These are phyloP conservation scores for Climacium dendroides DNA, from an alignment of 225 moss, liverwort and hornwort genomes.

Conservation along the genomic window DNA sequence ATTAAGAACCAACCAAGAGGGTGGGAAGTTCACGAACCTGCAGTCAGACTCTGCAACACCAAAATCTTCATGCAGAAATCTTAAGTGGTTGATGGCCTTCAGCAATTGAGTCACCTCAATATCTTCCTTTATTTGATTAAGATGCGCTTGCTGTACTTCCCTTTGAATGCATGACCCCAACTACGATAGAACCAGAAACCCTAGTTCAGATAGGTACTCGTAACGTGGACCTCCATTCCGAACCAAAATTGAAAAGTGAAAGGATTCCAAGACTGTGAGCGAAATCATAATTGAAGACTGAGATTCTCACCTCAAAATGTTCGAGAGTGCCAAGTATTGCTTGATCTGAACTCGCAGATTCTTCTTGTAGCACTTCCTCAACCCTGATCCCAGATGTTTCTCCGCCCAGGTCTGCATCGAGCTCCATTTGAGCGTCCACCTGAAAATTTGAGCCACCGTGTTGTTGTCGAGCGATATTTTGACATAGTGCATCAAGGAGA, in stretches of 20 bases:
- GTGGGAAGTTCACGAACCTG: slow-evolving; percentile 34
- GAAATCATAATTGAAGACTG: background rate
- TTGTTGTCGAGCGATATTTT: slow-evolving; percentile 73
- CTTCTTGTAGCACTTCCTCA: slow-evolving; percentile 21
- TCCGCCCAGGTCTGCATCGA: background rate
- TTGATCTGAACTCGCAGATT: background rate
- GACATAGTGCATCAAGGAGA: slow-evolving; percentile 62
- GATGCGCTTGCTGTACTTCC: slow-evolving; percentile 75
- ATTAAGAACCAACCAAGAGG: background rate
- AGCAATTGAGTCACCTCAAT: slow-evolving; percentile 38
- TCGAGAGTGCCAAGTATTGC: slow-evolving; percentile 5
- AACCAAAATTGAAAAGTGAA: background rate
- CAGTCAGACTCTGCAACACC: slow-evolving; percentile 53
- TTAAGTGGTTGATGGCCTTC: slow-evolving; percentile 67
- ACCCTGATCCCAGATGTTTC: background rate
- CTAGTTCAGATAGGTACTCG: background rate
- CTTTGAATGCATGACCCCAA: slow-evolving; percentile 50
- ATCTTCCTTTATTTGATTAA: slow-evolving; percentile 59
- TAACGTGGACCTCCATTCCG: background rate
- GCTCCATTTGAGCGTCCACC: slow-evolving; percentile 11
- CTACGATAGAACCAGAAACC: slow-evolving; percentile 10
- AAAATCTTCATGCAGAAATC: slow-evolving; percentile 65
- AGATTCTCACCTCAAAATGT: slow-evolving; percentile 28
- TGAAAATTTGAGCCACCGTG: slow-evolving; percentile 8
- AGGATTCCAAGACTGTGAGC: background rate